Evolutionary conservation across 805 yeast species (phyloP), one percentile per base, ranked within the genome.

Genomic region (Zygosaccharomyces bailii): DNA sequence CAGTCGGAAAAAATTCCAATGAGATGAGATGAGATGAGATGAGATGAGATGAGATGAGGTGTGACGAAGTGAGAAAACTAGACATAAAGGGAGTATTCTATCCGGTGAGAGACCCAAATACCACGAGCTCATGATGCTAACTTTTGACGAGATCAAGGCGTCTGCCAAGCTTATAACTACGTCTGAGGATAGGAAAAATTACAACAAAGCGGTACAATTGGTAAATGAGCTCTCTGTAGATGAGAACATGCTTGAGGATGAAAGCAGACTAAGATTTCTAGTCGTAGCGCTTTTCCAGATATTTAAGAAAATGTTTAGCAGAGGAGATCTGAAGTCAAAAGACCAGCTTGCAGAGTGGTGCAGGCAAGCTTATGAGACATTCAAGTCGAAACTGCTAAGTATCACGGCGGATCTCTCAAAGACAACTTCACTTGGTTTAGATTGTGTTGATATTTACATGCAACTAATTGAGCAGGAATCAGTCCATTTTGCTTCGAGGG

Each of bases 291-390:
- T 65, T 7, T 55, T 56, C 42, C 68, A 62, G 37, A 53, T 63
- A 8, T 64, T 61, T 39, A 60, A 60, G 24, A 62, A 63, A 34
- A 43, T 65, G n/a, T 63, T 65, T 30, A 35, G 46, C 17, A 55
- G 68, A 30, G 56, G 59, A n/a, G 66, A 65, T 25, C 33, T 65
- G 30, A 53, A 59, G 11, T 48, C 56, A 8, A 42, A 48, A 8
- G 50, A 36, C 18, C 55, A 55, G 46, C 74, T 82, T n/a, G 74
- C 74, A 25, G 70, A 73, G 51, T 86, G 95, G 91, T 61, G 86
- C 30, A 69, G 70, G 44, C 73, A 75, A 39, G 73, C 75, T 44
- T 85, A 85, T 65, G 73, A 73, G 30, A 63, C 67, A 17, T 85
- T 69, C 66, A 79, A 82, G 54, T 53, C 54, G 3, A 58, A 65